Conservation (phyloP, 2,329 filamentous ascomycete species). For the Sarocladiaceae sp. region DNA sequence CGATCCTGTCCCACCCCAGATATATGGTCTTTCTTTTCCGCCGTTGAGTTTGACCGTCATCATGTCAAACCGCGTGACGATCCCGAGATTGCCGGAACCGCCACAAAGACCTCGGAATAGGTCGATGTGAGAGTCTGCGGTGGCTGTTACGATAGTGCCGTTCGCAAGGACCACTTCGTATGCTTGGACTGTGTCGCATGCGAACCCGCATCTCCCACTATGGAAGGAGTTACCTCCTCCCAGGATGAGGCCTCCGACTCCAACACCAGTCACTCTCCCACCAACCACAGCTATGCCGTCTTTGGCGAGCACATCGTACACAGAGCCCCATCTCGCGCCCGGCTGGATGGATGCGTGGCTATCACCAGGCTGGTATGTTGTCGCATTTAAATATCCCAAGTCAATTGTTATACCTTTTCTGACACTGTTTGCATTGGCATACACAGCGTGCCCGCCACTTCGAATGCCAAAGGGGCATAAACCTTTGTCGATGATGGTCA, state of each 20-base stretch:
- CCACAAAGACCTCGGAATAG: constrained; percentile 16
- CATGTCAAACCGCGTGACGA: constrained; percentile 18
- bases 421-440: constrained; percentile 35
- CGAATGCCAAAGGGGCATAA: constrained; percentile 21
- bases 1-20: not conserved
- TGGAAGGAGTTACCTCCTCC: constrained; percentile 21
- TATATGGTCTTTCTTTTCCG: not conserved
- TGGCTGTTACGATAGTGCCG: constrained; percentile 39
- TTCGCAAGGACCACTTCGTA: constrained; percentile 45
- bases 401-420: constrained; percentile 40
- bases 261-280: constrained; percentile 33
- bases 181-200: constrained; percentile 39
- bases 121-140: constrained; percentile 13
- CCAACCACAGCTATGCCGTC: constrained; percentile 36
- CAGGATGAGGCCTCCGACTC: constrained; percentile 24
- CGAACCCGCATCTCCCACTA: constrained; percentile 36
- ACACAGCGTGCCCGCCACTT: constrained; percentile 43
- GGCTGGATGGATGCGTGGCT: constrained; percentile 1
- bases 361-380: not conserved
- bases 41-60: not conserved
- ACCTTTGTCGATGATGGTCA: not conserved
- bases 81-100: constrained; percentile 16
- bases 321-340: constrained; percentile 12
- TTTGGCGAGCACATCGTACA: constrained; percentile 17
- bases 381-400: constrained; percentile 23